Evolutionary conservation across 2,329 filamentous ascomycete genomes (phyloP).

Genomic region (Lizonia empirigonia): DNA sequence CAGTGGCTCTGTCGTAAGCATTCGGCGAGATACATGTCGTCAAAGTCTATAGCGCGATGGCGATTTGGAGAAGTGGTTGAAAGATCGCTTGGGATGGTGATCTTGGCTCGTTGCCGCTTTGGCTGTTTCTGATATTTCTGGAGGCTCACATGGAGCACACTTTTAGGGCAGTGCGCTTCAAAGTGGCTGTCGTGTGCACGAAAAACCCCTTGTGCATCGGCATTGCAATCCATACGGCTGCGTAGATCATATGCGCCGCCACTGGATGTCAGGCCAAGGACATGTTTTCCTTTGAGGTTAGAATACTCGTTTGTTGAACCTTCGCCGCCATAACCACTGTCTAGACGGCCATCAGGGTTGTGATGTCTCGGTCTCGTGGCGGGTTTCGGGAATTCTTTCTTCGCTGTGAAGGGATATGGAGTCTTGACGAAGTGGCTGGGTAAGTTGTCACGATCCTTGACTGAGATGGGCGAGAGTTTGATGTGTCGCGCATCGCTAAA

Average conservation of each 20-base stretch:
- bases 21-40: slow-evolving; percentile 35
- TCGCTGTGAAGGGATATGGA: slow-evolving; percentile 34
- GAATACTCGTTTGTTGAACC: slow-evolving; percentile 15
- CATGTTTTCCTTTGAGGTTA: slow-evolving; percentile 29
- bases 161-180: slow-evolving; percentile 12
- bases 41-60: slow-evolving; percentile 28
- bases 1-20: slow-evolving; percentile 23
- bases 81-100: slow-evolving; percentile 17
- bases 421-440: slow-evolving; percentile 36
- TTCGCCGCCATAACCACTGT: slow-evolving; percentile 10
- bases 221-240: slow-evolving; percentile 27
- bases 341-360: slow-evolving; percentile 5
- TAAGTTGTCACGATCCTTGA: slow-evolving; percentile 23
- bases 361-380: slow-evolving; percentile 24
- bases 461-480: slow-evolving; percentile 23
- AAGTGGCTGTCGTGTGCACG: slow-evolving; percentile 1
- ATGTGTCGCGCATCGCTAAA: slow-evolving; percentile 28
- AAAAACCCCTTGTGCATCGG: slow-evolving; percentile 26
- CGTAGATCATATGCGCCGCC: slow-evolving; percentile 22
- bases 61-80: slow-evolving; percentile 22
- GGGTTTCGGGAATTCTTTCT: slow-evolving; percentile 35
- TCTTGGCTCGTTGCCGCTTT: background rate
- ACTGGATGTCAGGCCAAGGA: slow-evolving; percentile 26
- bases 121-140: background rate
- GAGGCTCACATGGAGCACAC: slow-evolving; percentile 27